Evolutionary conservation across 305 asterid species (phyloP).

Genomic region (Fraxinus sp.): DNA sequence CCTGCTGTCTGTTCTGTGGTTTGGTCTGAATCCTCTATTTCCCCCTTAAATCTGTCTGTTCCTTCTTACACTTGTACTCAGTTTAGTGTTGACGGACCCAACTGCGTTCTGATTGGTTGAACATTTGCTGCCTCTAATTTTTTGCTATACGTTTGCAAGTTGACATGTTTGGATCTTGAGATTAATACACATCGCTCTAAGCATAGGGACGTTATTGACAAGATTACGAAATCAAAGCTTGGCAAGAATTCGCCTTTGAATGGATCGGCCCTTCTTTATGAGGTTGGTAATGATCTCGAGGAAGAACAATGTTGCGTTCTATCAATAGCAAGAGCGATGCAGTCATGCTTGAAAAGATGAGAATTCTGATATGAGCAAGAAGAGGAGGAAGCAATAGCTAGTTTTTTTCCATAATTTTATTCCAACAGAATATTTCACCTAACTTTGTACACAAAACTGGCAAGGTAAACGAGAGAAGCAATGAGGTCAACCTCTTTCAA

Average conservation of each 20-base stretch:
- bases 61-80: conserved; percentile 7
- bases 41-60: conserved; percentile 4
- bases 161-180: conserved; percentile 93
- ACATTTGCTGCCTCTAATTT: conserved; percentile 13
- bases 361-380: neutral
- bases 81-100: neutral
- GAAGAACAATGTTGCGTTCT: conserved; percentile 27
- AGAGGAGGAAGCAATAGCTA: neutral
- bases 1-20: conserved; percentile 96
- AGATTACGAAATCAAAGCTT: conserved; percentile 80
- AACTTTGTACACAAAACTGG: neutral
- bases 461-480: neutral
- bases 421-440: neutral
- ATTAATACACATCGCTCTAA: conserved; percentile 68
- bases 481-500: neutral
- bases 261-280: conserved; percentile 82
- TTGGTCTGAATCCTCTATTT: conserved; percentile 19
- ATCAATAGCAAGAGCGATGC: neutral
- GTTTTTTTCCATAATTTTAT: neutral
- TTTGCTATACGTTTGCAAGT: conserved; percentile 25
- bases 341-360: neutral
- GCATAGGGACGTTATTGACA: conserved; percentile 89
- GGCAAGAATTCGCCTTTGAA: conserved; percentile 83
- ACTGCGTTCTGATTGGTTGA: neutral
- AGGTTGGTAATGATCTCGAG: conserved; percentile 94